Percentiles rank a stretch among this genome's conserved stretches.
phyloP scores from a whole-genome alignment of 208 protist genomes.

The Leishmania arabica region DNA sequence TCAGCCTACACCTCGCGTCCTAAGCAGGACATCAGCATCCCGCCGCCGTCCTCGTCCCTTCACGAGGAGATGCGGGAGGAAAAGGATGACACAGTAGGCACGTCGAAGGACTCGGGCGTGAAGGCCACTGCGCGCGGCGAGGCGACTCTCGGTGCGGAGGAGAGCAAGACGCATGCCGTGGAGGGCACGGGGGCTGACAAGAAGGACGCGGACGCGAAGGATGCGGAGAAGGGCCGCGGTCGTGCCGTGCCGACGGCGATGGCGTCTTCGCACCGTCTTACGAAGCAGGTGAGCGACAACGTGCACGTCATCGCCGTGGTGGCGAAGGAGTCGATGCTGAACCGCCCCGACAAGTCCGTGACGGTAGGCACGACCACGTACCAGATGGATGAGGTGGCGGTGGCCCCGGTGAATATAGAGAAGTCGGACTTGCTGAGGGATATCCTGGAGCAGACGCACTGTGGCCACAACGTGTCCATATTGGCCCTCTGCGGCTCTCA shows the following conservation, averaged over 20 bases:
- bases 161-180: slow-evolving; percentile 4
- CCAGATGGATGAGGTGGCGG: slow-evolving; percentile 46
- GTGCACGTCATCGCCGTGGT: slow-evolving; percentile 42
- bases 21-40: slow-evolving; percentile 39
- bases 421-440: slow-evolving; percentile 48
- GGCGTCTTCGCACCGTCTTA: slow-evolving; percentile 34
- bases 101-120: background rate
- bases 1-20: slow-evolving; percentile 11
- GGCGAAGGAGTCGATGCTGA: slow-evolving; percentile 23
- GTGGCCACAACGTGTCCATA: slow-evolving; percentile 51
- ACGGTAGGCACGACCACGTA: slow-evolving; percentile 21
- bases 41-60: slow-evolving; percentile 27
- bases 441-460: slow-evolving; percentile 41
- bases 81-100: background rate
- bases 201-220: slow-evolving; percentile 4
- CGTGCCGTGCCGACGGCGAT: slow-evolving; percentile 14
- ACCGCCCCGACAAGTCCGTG: slow-evolving; percentile 30
- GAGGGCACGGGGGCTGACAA: slow-evolving; percentile 10
- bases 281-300: slow-evolving; percentile 45
- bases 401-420: slow-evolving; percentile 22
- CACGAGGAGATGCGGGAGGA: slow-evolving; percentile 13
- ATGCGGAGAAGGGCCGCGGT: background rate
- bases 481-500: slow-evolving; percentile 34
- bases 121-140: background rate
- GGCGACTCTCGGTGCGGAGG: slow-evolving; percentile 2